Base-by-base conservation (phyloP, 192 early-diverging fungal species). In the Haplosporangium gracile region DNA sequence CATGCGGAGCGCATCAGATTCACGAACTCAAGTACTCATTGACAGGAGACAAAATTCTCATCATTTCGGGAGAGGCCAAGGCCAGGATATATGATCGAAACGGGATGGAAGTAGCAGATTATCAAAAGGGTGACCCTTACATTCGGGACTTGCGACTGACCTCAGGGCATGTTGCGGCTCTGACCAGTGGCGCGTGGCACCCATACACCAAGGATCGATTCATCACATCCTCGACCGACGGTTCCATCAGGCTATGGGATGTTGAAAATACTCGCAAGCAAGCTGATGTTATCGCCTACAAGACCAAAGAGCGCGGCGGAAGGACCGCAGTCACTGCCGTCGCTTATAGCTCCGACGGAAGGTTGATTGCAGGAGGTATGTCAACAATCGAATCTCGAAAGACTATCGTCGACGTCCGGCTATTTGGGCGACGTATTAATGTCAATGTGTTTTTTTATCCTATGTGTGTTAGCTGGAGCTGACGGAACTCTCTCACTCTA, bases 101-200 rank as follows among this genome's bases (percentile, higher is more conserved):
- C 82, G 98, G 98, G 0, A 72, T 90, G n/a, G 85, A 92, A 51
- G 76, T 97, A 26, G 87, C 79, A 16, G 95, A 97, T 78, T 97
- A 92, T 71, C 89, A 92, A 74, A 97, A 97, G 77, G 98, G 98
- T 39, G 98, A 99, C 83, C 95, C 96, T 76, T 99, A 99, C 81
- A 94, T 99, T 47, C 91, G 95, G 16, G 98, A 99, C 81, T 90
- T 96, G 88, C 91, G 97, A 24, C 42, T 75, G 45, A 72, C 77
- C 43, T 93, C 93, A 63, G 98, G 98, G 13, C 98, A 99, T 82
- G 93, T 96, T 5, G 93, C 95, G 1, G 91, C 94, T 6, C 80
- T 99, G 38, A 97, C 96, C 7, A 82, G 91, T 29, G 93, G 92
- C 32, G 90, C 92, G 68, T 98, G 98, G 98, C 93, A 95, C 88